These are phyloP conservation scores for Talaromyces stipitatus DNA, from an alignment of 495 filamentous ascomycete genomes.

Conservation along the genomic window DNA sequence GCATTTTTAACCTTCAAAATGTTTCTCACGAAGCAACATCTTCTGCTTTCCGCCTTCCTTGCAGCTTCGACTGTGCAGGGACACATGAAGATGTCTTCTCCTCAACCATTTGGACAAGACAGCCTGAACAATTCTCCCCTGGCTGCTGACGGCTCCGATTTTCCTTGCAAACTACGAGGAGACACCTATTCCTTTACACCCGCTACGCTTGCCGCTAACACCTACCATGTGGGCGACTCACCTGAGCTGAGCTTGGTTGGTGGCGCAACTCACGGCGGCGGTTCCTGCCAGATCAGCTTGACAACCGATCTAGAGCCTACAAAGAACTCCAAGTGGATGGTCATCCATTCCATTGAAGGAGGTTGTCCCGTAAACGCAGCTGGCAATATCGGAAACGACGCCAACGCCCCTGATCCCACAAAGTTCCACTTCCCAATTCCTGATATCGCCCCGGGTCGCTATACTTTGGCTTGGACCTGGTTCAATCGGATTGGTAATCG, in stretches of 20 bases:
- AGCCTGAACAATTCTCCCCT: conserved; percentile 57
- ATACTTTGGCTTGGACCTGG: conserved; percentile 83
- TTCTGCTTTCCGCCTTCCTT: conserved; percentile 29
- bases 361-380: conserved; percentile 60
- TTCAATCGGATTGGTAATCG: conserved; percentile 82
- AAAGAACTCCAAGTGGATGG: conserved; percentile 53
- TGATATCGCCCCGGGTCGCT: conserved; percentile 37
- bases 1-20: neutral
- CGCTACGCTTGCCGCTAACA: conserved; percentile 16
- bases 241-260: conserved; percentile 26
- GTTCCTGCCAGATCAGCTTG: conserved; percentile 80
- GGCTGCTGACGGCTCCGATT: conserved; percentile 51
- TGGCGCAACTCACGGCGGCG: conserved; percentile 74
- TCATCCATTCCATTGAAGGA: conserved; percentile 74
- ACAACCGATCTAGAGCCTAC: conserved; percentile 62
- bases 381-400: conserved; percentile 26
- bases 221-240: conserved; percentile 21
- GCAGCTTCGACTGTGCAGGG: conserved; percentile 40
- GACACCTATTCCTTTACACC: conserved; percentile 11
- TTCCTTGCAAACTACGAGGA: conserved; percentile 63
- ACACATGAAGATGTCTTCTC: conserved; percentile 67
- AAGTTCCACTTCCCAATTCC: conserved; percentile 41
- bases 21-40: neutral
- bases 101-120: conserved; percentile 53
- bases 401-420: conserved; percentile 14